Evolutionary conservation across 108 stramenopile species (phyloP).

Genomic region (Phaeodactylum tricornutum): DNA sequence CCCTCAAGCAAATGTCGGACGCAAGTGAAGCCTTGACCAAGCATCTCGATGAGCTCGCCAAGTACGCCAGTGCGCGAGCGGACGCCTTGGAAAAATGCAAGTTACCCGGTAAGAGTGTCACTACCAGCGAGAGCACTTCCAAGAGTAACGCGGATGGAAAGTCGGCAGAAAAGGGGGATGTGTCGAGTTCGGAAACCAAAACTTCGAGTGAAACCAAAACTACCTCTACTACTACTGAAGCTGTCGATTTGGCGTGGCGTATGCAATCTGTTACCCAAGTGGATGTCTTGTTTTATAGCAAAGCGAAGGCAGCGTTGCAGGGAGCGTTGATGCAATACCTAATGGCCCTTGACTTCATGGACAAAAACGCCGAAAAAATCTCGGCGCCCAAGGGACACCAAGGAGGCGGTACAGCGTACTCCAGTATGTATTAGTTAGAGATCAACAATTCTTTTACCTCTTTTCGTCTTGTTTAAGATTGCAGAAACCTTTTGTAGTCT

Average conservation of each 20-base stretch:
- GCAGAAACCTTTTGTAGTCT: too few species aligned
- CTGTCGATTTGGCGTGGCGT: constrained; percentile 15
- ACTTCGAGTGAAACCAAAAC: constrained; percentile 25
- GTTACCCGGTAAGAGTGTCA: constrained; percentile 22
- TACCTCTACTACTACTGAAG: constrained; percentile 12
- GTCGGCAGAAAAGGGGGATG: constrained; percentile 26
- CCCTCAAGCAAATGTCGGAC: constrained; percentile 43
- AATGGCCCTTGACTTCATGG: constrained; percentile 36
- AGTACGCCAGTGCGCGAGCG: constrained; percentile 55
- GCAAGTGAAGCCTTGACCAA: constrained; percentile 34
- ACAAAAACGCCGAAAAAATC: constrained; percentile 66
- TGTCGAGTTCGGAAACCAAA: constrained; percentile 11
- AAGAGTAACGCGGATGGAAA: constrained; percentile 18
- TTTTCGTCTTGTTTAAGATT: too few species aligned
- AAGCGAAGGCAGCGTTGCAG: constrained; percentile 19
- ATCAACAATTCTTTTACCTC: too few species aligned
- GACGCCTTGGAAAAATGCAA: constrained; percentile 61
- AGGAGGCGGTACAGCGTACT: constrained; percentile 5
- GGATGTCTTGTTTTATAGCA: constrained; percentile 42
- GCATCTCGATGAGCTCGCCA: constrained; percentile 34
- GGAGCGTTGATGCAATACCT: constrained; percentile 23
- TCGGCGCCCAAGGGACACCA: constrained; percentile 46
- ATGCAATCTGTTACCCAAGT: constrained; percentile 27
- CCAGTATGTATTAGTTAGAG: constrained; percentile 12
- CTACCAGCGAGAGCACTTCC: constrained; percentile 28